Base-by-base conservation (phyloP, 176 grass and related monocot species). In the Bolboschoenus planiculmis region DNA sequence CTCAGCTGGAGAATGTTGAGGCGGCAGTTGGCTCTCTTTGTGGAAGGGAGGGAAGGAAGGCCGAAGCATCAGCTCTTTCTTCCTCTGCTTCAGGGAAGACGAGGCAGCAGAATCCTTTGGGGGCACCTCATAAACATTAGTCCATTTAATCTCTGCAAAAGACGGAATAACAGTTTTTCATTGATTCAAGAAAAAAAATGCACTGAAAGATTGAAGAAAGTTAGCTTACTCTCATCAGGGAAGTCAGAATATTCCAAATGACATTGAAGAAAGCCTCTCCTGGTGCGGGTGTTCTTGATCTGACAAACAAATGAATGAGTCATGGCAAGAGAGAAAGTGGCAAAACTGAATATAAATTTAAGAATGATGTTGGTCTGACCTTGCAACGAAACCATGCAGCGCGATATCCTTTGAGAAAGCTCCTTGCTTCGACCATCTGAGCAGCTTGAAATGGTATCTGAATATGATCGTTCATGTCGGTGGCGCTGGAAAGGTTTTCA, bases 351-450 rank as follows among this genome's bases (percentile, higher is more conserved):
- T 43, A 71, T 24, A 24, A 43, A 24, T 24, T 15, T 16, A 3
- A 18, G 37, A 43, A 58, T 21, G 24, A 7, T 8, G 27, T 48
- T 27, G 0, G 6, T 10, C 46, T 56, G 26, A 96, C 90, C 93
- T 89, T 96, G 72, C 88, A 92, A 37, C 79, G 90, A 85, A 96
- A 96, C 93, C 93, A 96, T 33, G 90, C 85, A 44, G 88, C 85
- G 16, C 51, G 78, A 79, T 1, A 96, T 53, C 90, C 93, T n/a
- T 9, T 9, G 0, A 74, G 10, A 37, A 87, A 86, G 85, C 74
- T 78, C 46, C 40, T 96, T 7, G 57, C 7, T 79, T 96, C 93
- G 13, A 81, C 86, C 10, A 85, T 39, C 65, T 92, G 84, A n/a
- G 88, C 90, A 55, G 63, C 14, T 78, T 91, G 81, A 59, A 86